Conservation (phyloP, 2,329 filamentous ascomycete genomes). For the Nakataea oryzae region DNA sequence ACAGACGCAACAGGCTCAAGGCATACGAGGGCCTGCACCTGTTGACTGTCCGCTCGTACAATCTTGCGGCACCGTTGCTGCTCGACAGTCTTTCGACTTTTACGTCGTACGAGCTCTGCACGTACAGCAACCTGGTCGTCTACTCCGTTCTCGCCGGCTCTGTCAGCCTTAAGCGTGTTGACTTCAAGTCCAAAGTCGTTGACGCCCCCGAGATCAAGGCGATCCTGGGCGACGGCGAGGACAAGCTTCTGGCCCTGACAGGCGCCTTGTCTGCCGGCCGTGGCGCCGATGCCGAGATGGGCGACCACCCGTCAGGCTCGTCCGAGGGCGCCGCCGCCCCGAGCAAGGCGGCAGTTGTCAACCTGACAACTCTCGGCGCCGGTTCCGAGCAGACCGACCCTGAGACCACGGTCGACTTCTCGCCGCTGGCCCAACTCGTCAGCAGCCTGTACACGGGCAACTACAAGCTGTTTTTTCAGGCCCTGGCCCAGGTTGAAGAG, state of each 20-base stretch:
- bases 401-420: constrained; percentile 81
- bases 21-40: constrained; percentile 94
- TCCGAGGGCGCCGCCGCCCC: constrained; percentile 19
- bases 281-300: constrained; percentile 68
- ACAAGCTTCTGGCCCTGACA: constrained; percentile 73
- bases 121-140: constrained; percentile 86
- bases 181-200: constrained; percentile 98
- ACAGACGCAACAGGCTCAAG: constrained; percentile 95
- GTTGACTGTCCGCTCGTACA: constrained; percentile 85
- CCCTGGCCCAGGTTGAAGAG: constrained; percentile 82
- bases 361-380: constrained; percentile 73
- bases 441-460: constrained; percentile 87
- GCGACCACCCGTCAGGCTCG: constrained; percentile 37
- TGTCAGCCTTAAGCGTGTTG: constrained; percentile 87
- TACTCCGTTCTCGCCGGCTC: constrained; percentile 94
- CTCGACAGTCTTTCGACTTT: constrained; percentile 97
- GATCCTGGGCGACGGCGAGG: constrained; percentile 81
- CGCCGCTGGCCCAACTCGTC: constrained; percentile 76
- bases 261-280: constrained; percentile 75
- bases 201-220: constrained; percentile 98
- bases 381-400: constrained; percentile 62
- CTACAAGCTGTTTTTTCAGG: constrained; percentile 89
- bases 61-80: constrained; percentile 78
- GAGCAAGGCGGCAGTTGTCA: constrained; percentile 54
- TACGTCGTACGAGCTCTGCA: constrained; percentile 97